These are phyloP conservation scores for Keithomyces neogunnii DNA, from an alignment of 2,329 filamentous ascomycete genomes.

Conservation along the genomic window DNA sequence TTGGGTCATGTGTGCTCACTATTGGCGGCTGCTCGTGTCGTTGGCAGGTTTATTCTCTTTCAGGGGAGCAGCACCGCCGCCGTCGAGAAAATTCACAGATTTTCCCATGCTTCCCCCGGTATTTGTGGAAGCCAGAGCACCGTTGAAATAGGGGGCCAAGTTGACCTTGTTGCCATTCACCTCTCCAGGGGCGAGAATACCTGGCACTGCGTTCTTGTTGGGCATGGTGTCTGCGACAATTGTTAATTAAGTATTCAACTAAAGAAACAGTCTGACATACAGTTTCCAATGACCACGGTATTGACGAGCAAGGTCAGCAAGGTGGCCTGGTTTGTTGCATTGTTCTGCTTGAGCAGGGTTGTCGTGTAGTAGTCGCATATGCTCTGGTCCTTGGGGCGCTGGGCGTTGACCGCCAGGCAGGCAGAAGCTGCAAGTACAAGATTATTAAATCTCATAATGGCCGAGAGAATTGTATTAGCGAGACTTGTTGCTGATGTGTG, in stretches of 20 bases:
- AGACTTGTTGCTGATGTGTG: too few species aligned
- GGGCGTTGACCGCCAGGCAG: constrained; percentile 21
- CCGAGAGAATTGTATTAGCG: background rate
- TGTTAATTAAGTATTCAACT: background rate
- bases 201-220: constrained; percentile 47
- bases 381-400: constrained; percentile 39
- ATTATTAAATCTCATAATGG: constrained; percentile 17
- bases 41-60: constrained; percentile 47
- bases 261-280: constrained; percentile 19
- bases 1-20: constrained; percentile 29
- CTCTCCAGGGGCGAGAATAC: constrained; percentile 44
- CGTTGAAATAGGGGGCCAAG: constrained; percentile 52
- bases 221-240: constrained; percentile 35
- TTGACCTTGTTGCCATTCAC: constrained; percentile 44
- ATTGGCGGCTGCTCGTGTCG: constrained; percentile 25
- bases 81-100: constrained; percentile 53
- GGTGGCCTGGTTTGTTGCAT: constrained; percentile 46
- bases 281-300: constrained; percentile 57
- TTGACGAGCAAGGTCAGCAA: constrained; percentile 51
- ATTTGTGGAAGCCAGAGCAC: constrained; percentile 45
- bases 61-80: constrained; percentile 45
- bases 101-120: constrained; percentile 32
- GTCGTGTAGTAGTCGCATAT: constrained; percentile 59
- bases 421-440: constrained; percentile 14
- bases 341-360: constrained; percentile 50